Evolutionary conservation across 352 stramenopile species (phyloP).

Genomic region (Stramenopiles sp.): DNA sequence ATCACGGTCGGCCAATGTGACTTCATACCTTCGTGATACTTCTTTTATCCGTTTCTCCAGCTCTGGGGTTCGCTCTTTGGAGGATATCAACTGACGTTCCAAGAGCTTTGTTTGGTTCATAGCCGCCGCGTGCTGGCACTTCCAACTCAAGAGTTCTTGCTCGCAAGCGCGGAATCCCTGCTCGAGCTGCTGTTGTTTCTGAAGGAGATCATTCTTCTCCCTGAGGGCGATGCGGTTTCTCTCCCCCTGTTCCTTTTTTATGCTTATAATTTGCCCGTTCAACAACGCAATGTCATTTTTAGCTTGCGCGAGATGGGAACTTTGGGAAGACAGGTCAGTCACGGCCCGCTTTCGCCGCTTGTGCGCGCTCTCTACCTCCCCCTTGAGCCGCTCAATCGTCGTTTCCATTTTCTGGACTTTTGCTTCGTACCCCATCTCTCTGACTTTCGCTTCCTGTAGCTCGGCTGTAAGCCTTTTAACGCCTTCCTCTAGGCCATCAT

Average conservation of each 20-base stretch:
- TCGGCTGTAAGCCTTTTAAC: not conserved
- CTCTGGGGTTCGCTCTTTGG: not conserved
- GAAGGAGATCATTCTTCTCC: too few species aligned
- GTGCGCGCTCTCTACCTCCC: not conserved
- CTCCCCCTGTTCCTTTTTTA: too few species aligned
- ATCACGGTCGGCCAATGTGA: not conserved
- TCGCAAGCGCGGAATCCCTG: too few species aligned
- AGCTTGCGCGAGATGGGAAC: not conserved
- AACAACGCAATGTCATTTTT: too few species aligned
- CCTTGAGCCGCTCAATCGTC: not conserved
- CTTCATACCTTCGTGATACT: not conserved
- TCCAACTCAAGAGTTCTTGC: too few species aligned
- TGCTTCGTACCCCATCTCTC: not conserved
- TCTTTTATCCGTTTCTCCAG: not conserved
- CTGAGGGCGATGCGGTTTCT: too few species aligned
- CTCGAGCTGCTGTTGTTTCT: too few species aligned
- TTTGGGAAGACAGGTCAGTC: not conserved
- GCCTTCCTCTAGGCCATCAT: not conserved
- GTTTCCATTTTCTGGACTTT: conserved; percentile 2
- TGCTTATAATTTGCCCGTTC: too few species aligned
- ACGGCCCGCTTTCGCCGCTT: not conserved
- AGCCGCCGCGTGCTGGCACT: too few species aligned
- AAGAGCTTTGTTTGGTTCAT: too few species aligned
- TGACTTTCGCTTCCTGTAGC: not conserved
- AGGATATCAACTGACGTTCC: too few species aligned